phyloP scores from a whole-genome alignment of 1,139 yeast species.

The Saccharomyces hybrid region DNA sequence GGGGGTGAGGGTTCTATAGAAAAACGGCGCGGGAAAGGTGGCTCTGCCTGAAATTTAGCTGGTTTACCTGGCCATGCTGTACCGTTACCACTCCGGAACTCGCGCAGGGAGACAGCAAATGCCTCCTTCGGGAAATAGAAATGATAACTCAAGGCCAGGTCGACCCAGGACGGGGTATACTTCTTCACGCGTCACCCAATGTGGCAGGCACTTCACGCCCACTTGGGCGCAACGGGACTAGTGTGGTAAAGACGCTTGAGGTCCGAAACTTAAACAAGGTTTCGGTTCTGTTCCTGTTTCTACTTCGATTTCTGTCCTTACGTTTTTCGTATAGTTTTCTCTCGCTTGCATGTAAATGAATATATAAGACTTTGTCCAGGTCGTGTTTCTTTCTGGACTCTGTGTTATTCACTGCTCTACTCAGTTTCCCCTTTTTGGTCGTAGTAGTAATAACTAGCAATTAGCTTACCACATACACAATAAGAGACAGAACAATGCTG shows the following conservation, averaged over 20 bases:
- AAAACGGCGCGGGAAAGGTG: background rate
- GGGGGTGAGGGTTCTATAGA: background rate
- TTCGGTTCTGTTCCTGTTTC: background rate
- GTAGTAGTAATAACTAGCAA: background rate
- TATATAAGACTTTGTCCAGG: background rate
- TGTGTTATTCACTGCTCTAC: too few relatives aligned
- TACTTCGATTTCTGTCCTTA: background rate
- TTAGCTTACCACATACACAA: background rate
- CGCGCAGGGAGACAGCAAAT: background rate
- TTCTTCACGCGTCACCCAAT: constrained; percentile 1
- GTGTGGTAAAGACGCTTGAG: background rate
- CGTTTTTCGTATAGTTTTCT: background rate
- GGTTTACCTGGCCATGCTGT: too few relatives aligned
- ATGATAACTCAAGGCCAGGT: background rate
- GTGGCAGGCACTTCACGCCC: background rate
- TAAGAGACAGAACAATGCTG: background rate
- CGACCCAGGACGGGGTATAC: background rate
- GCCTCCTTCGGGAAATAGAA: background rate
- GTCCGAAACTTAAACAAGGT: background rate
- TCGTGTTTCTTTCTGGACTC: too few relatives aligned
- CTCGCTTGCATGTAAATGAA: background rate
- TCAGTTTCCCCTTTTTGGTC: too few relatives aligned
- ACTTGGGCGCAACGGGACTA: background rate
- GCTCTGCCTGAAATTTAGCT: background rate
- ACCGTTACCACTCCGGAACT: background rate